These are phyloP conservation scores for Neoscytalidium dimidiatum DNA, from an alignment of 2,329 filamentous ascomycete genomes.

Conservation along the genomic window DNA sequence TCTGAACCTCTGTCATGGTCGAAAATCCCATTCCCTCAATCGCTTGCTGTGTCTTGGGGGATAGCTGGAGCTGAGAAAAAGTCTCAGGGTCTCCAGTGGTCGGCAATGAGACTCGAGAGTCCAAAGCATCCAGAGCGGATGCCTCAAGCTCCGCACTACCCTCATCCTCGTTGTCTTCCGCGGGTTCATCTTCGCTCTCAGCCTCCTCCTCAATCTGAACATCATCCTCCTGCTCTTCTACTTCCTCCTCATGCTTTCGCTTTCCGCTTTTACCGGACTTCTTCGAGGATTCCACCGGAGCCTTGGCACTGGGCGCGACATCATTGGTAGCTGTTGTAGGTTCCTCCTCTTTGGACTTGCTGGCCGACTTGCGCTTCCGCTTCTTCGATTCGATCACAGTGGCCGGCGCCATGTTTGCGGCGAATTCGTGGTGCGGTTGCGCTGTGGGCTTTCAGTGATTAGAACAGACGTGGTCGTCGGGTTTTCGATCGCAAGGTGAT, in stretches of 20 bases:
- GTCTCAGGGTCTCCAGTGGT: slow-evolving; percentile 65
- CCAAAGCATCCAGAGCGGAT: slow-evolving; percentile 49
- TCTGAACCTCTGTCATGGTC: slow-evolving; percentile 94
- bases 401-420: slow-evolving; percentile 36
- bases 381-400: slow-evolving; percentile 45
- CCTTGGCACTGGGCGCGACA: slow-evolving; percentile 35
- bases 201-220: slow-evolving; percentile 31
- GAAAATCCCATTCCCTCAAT: slow-evolving; percentile 90
- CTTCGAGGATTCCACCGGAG: slow-evolving; percentile 31
- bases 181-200: not conserved
- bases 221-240: slow-evolving; percentile 31
- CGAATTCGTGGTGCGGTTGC: not conserved
- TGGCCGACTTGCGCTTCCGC: slow-evolving; percentile 51
- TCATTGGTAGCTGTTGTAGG: slow-evolving; percentile 23
- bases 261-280: slow-evolving; percentile 45
- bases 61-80: slow-evolving; percentile 82
- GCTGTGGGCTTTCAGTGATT: not conserved
- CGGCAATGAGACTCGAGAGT: slow-evolving; percentile 58
- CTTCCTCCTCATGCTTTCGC: slow-evolving; percentile 31
- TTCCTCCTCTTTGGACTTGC: slow-evolving; percentile 32
- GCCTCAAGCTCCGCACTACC: slow-evolving; percentile 33
- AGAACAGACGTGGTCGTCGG: not conserved
- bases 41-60: slow-evolving; percentile 84
- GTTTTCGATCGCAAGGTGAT: too few species aligned
- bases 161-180: slow-evolving; percentile 26